These are phyloP conservation scores for Erythrobasidium hasegawianum DNA, from an alignment of 1,284 basidiomycete genomes.

Conservation along the genomic window DNA sequence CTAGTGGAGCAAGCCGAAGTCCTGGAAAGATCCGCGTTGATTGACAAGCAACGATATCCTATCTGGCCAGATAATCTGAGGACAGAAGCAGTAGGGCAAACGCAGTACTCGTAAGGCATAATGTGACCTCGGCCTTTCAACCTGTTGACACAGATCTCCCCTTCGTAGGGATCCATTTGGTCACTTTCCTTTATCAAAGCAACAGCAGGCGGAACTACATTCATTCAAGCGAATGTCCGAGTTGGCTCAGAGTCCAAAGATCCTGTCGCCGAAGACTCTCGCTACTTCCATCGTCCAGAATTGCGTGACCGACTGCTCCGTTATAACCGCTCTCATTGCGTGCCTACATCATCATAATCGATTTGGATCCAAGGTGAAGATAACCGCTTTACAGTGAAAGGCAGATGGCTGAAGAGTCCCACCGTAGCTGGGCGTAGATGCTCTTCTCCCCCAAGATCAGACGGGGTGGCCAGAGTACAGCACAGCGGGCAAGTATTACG, in stretches of 20 bases:
- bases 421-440: slow-evolving; percentile 11
- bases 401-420: too few relatives aligned
- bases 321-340: slow-evolving; percentile 78
- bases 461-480: slow-evolving; percentile 49
- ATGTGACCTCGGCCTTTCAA: too few relatives aligned
- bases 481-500: slow-evolving; percentile 53
- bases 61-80: slow-evolving; percentile 57
- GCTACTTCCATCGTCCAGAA: slow-evolving; percentile 74
- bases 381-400: too few relatives aligned
- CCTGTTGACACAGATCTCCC: too few relatives aligned
- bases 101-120: neutral
- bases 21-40: slow-evolving; percentile 58
- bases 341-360: slow-evolving; percentile 68
- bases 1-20: slow-evolving; percentile 64
- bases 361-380: slow-evolving; percentile 66
- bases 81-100: too few relatives aligned
- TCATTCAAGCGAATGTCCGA: slow-evolving; percentile 55
- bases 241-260: slow-evolving; percentile 35
- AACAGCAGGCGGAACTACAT: slow-evolving; percentile 52
- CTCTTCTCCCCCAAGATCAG: slow-evolving; percentile 51
- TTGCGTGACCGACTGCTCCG: slow-evolving; percentile 81
- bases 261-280: slow-evolving; percentile 29
- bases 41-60: slow-evolving; percentile 60
- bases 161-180: slow-evolving; percentile 59
- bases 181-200: slow-evolving; percentile 53